Conservation (phyloP, 148 eudicot species). For the Rhododendron molle region DNA sequence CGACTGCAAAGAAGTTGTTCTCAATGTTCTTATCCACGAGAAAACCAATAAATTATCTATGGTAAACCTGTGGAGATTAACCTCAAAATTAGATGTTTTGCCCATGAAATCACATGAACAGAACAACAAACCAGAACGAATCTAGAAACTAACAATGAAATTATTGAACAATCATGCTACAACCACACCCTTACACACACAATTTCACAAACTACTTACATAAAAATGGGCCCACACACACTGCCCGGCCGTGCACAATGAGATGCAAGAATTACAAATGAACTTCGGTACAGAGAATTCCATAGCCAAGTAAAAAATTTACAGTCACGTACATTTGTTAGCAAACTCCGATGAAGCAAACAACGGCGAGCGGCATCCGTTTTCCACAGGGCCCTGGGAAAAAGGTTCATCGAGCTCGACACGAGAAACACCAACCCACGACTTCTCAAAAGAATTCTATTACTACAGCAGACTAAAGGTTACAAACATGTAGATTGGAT, state of each 20-base stretch:
- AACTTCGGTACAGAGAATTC: background rate
- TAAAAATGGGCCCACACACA: no score
- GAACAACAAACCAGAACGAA: background rate
- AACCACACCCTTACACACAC: no score
- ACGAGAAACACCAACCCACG: background rate
- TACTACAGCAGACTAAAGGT: no score
- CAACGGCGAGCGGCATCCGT: background rate
- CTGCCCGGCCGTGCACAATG: background rate
- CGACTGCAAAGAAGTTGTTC: no score
- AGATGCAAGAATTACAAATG: background rate
- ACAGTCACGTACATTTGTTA: background rate
- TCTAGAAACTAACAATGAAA: background rate
- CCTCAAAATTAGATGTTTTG: no score
- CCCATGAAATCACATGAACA: no score
- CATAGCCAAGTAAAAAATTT: background rate
- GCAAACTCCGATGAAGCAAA: background rate
- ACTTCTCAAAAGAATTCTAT: background rate
- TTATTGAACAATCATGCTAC: no score
- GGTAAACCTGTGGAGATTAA: no score
- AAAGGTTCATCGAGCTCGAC: background rate
- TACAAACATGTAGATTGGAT: no score
- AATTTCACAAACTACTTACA: no score
- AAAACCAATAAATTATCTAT: no score
- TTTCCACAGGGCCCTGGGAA: background rate
- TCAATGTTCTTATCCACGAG: no score